Percentiles rank a stretch among this genome's conserved stretches.
Evolutionary conservation across 352 stramenopile species (phyloP).

Genomic region (Globisporangium abappressorium): DNA sequence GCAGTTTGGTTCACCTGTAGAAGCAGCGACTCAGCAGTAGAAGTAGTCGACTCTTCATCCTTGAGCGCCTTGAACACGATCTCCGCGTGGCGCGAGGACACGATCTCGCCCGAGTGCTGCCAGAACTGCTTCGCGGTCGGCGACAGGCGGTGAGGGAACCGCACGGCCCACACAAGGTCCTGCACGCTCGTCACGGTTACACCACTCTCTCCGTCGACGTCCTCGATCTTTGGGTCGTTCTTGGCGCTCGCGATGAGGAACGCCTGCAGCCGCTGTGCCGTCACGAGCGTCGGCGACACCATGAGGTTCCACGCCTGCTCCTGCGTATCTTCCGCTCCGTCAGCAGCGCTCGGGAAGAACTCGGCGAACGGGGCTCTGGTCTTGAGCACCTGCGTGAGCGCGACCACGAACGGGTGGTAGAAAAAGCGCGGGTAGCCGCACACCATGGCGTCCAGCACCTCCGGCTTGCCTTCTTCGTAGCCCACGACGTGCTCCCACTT

Average conservation of each 20-base stretch:
- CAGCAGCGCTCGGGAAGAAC: constrained; percentile 16
- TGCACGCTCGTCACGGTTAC: constrained; percentile 43
- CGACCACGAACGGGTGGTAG: constrained; percentile 81
- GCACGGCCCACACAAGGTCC: constrained; percentile 56
- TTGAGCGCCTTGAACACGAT: constrained; percentile 52
- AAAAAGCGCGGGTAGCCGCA: constrained; percentile 94
- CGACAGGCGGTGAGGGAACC: constrained; percentile 59
- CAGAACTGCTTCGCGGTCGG: constrained; percentile 84
- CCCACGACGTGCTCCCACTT: constrained; percentile 83
- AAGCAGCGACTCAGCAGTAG: constrained; percentile 7
- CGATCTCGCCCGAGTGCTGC: constrained; percentile 93
- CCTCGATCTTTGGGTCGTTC: constrained; percentile 14
- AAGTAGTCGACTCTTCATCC: constrained; percentile 2
- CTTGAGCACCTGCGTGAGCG: constrained; percentile 48
- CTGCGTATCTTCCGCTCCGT: background rate
- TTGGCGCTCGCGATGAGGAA: constrained; percentile 63
- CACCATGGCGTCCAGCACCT: constrained; percentile 66
- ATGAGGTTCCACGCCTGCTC: constrained; percentile 20
- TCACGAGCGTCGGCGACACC: constrained; percentile 54
- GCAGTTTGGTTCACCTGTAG: constrained; percentile 13
- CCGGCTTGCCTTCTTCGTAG: constrained; percentile 85
- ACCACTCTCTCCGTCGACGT: constrained; percentile 7
- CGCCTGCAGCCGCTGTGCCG: constrained; percentile 50
- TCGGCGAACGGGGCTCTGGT: constrained; percentile 19
- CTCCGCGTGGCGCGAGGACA: constrained; percentile 84